Conservation (phyloP, 1,284 basidiomycete species). For the Melanopsichium pennsylvanicum region DNA sequence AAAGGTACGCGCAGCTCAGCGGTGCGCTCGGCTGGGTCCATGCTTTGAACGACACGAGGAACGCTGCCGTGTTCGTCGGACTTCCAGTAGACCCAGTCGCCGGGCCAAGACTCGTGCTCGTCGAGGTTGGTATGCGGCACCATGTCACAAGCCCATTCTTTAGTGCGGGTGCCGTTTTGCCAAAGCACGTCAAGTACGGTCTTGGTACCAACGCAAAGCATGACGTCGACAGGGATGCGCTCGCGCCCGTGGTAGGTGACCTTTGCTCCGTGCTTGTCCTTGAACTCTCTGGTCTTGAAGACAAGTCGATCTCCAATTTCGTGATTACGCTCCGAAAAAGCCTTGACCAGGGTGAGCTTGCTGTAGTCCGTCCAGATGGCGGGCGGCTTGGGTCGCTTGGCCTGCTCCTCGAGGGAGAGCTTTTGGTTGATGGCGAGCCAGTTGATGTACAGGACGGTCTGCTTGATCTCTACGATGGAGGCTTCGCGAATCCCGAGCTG, state of each 20-base stretch:
- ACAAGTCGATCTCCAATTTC: conserved; percentile 65
- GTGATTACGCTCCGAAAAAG: conserved; percentile 41
- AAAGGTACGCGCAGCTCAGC: conserved; percentile 53
- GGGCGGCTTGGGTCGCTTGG: conserved; percentile 35
- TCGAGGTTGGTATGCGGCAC: conserved; percentile 76
- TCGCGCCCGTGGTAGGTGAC: conserved; percentile 32
- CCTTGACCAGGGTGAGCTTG: conserved; percentile 39
- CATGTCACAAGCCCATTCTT: conserved; percentile 74
- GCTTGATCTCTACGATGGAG: conserved; percentile 74
- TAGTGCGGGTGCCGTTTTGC: conserved; percentile 79
- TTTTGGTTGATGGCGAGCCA: conserved; percentile 90
- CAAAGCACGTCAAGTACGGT: conserved; percentile 80
- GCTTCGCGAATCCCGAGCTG: conserved; percentile 56
- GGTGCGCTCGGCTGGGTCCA: conserved; percentile 60
- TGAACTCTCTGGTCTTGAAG: conserved; percentile 48
- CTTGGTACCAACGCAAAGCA: conserved; percentile 74
- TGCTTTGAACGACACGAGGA: conserved; percentile 77
- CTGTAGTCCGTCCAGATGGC: conserved; percentile 39
- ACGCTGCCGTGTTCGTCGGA: conserved; percentile 72
- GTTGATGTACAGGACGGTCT: conserved; percentile 79
- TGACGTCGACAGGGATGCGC: conserved; percentile 33
- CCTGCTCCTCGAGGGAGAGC: conserved; percentile 46
- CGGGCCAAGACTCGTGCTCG: conserved; percentile 70
- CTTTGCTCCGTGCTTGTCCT: conserved; percentile 41
- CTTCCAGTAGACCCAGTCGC: conserved; percentile 87